Conservation (phyloP, 345 rosid species). For the Camelina neglecta region DNA sequence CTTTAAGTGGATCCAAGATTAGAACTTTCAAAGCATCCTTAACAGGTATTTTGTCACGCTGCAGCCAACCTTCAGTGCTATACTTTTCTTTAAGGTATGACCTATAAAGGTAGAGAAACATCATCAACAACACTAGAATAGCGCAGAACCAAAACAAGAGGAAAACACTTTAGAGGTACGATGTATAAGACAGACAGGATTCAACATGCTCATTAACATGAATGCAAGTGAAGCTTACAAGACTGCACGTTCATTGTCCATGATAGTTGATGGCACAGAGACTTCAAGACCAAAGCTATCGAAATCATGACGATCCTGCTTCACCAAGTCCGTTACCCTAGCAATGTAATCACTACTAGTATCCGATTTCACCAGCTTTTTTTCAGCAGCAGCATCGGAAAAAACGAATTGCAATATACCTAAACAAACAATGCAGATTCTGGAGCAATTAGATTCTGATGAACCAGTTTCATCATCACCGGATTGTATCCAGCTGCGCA, state of each 20-base stretch:
- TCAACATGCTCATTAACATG: not conserved
- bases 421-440: slow-evolving; percentile 69
- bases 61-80: slow-evolving; percentile 63
- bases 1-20: slow-evolving; percentile 56
- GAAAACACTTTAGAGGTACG: not conserved
- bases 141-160: not conserved
- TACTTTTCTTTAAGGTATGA: slow-evolving; percentile 62
- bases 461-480: slow-evolving; percentile 23
- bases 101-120: slow-evolving; percentile 49
- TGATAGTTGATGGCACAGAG: slow-evolving; percentile 58
- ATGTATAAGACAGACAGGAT: not conserved
- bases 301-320: slow-evolving; percentile 63
- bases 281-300: slow-evolving; percentile 80
- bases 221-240: slow-evolving; percentile 55
- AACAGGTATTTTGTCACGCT: slow-evolving; percentile 51
- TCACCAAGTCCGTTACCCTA: slow-evolving; percentile 58
- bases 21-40: slow-evolving; percentile 80
- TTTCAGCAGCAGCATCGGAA: slow-evolving; percentile 52
- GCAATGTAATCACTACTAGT: slow-evolving; percentile 51
- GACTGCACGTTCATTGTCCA: slow-evolving; percentile 61
- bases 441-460: slow-evolving; percentile 42
- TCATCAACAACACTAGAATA: slow-evolving; percentile 2
- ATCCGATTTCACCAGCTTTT: slow-evolving; percentile 47
- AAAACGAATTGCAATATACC: slow-evolving; percentile 76
- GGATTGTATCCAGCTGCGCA: slow-evolving; percentile 40